phyloP scores from a whole-genome alignment of 768 basidiomycete genomes.

The Cyclocybe cylindracea region DNA sequence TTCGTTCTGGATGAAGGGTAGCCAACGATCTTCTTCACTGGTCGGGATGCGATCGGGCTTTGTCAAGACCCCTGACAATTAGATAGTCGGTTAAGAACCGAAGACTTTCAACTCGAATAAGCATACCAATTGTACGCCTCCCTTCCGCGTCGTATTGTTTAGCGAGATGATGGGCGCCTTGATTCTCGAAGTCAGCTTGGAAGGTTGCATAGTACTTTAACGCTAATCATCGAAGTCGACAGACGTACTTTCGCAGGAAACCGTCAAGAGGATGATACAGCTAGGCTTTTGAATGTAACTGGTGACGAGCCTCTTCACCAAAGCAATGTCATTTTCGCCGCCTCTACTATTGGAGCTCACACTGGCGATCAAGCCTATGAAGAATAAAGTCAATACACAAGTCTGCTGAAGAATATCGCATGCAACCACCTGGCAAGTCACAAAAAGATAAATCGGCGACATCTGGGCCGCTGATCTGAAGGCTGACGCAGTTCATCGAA shows the following conservation, averaged over 20 bases:
- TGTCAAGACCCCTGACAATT: slow-evolving; percentile 29
- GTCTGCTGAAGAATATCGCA: not conserved
- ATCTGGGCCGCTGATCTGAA: slow-evolving; percentile 59
- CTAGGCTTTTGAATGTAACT: slow-evolving; percentile 62
- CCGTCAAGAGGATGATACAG: slow-evolving; percentile 60
- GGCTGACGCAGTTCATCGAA: slow-evolving; percentile 55
- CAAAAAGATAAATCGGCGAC: slow-evolving; percentile 66
- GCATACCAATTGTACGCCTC: slow-evolving; percentile 67
- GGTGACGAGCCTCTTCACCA: slow-evolving; percentile 57
- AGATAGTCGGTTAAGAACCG: too few relatives aligned
- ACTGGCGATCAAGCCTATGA: slow-evolving; percentile 55
- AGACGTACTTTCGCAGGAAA: slow-evolving; percentile 62
- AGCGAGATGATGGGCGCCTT: slow-evolving; percentile 67
- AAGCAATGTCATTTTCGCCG: slow-evolving; percentile 54
- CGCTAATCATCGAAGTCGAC: not conserved
- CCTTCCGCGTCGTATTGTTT: slow-evolving; percentile 62
- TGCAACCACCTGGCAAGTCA: slow-evolving; percentile 55
- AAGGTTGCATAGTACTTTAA: too few relatives aligned
- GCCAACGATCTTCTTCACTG: slow-evolving; percentile 58
- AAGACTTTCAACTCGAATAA: too few relatives aligned
- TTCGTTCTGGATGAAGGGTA: slow-evolving; percentile 57
- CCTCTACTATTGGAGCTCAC: slow-evolving; percentile 29
- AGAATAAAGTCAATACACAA: not conserved
- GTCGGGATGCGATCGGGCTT: slow-evolving; percentile 44
- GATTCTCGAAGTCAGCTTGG: slow-evolving; percentile 81